Percentiles rank a stretch among this genome's conserved stretches.
Conservation (phyloP, 2,329 filamentous ascomycete genomes). For the Geosmithia flava region DNA sequence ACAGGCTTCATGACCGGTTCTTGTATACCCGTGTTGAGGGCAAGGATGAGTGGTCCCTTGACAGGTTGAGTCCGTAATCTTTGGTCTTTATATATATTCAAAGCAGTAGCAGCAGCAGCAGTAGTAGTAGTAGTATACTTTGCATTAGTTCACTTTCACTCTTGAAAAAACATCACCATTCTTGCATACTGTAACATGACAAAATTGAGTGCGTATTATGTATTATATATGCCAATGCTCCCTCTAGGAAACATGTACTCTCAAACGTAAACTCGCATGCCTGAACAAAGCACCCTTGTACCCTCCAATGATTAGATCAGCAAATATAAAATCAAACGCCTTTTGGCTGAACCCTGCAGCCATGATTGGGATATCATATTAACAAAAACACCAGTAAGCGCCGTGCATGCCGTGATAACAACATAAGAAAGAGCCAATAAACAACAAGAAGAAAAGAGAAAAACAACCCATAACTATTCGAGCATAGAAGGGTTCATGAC, state of each 20-base stretch:
- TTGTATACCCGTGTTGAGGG: conserved; percentile 55
- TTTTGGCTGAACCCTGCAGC: too few species aligned
- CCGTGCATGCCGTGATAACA: neutral
- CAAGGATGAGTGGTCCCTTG: conserved; percentile 46
- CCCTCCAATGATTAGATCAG: too few species aligned
- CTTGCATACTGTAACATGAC: neutral
- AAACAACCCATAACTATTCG: too few species aligned
- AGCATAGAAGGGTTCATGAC: neutral
- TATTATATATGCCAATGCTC: neutral
- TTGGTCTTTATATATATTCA: too few species aligned
- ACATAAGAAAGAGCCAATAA: neutral
- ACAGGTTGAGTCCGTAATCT: conserved; percentile 60
- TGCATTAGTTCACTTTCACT: too few species aligned
- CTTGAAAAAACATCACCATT: neutral
- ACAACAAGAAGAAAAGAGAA: too few species aligned
- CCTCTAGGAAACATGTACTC: neutral
- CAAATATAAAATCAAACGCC: too few species aligned
- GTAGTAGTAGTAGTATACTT: too few species aligned
- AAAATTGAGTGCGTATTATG: neutral
- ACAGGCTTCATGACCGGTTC: conserved; percentile 87
- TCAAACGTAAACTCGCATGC: neutral
- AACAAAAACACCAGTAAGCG: neutral
- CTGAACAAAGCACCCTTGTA: neutral
- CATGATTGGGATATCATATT: too few species aligned
- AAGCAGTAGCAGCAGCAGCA: too few species aligned